These are phyloP conservation scores for Phytophthora citricola DNA, from an alignment of 352 stramenopile genomes.

Conservation along the genomic window DNA sequence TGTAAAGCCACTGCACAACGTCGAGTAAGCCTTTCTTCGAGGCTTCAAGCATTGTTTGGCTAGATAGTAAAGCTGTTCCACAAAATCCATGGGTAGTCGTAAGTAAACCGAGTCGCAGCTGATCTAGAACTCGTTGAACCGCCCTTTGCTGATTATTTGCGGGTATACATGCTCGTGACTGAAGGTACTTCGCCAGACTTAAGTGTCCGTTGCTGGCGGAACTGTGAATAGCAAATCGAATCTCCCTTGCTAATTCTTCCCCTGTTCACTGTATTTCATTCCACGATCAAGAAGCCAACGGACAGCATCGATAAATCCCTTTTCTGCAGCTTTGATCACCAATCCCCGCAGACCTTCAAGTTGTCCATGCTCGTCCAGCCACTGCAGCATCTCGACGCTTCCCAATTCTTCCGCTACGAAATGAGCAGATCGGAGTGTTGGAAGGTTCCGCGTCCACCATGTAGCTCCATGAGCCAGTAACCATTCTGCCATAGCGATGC, in stretches of 20 bases:
- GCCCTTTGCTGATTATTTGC: neutral
- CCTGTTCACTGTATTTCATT: neutral
- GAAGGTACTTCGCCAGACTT: neutral
- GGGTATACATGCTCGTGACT: neutral
- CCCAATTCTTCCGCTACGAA: no score
- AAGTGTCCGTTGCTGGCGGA: conserved; percentile 1
- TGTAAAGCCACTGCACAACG: no score
- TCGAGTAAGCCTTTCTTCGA: neutral
- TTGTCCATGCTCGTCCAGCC: no score
- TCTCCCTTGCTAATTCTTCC: no score
- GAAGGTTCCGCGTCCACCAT: no score
- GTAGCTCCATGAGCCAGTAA: no score
- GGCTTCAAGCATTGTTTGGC: neutral
- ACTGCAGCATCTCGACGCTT: no score
- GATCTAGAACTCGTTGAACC: neutral
- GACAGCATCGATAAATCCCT: no score
- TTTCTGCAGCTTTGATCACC: no score
- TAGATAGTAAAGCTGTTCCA: neutral
- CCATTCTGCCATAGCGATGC: no score
- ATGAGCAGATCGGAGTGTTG: no score
- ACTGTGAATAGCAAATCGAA: neutral
- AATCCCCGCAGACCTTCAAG: no score
- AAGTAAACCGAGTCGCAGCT: neutral
- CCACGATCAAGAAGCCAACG: neutral
- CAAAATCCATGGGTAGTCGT: neutral